phyloP scores from a whole-genome alignment of 75 land plant species.

The Adiantum capillusveneris region DNA sequence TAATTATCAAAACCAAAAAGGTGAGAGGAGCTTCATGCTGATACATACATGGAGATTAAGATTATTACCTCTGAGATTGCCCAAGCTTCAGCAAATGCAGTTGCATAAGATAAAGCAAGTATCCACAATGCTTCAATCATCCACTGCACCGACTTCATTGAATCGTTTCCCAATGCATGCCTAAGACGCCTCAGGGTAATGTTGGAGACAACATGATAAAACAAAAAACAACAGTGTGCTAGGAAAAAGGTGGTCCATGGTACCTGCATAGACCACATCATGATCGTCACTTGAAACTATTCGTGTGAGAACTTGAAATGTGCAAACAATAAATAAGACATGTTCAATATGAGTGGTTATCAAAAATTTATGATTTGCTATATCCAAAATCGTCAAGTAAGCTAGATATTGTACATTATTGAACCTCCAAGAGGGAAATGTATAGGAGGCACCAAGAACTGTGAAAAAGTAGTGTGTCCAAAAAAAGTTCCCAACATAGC shows the following conservation, averaged over 20 bases:
- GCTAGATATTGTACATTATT: conserved; percentile 46
- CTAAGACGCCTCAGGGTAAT: conserved; percentile 71
- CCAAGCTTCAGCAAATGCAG: conserved; percentile 79
- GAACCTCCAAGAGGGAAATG: conserved; percentile 91
- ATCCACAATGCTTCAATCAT: conserved; percentile 59
- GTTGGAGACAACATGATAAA: conserved; percentile 77
- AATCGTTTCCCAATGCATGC: conserved; percentile 44
- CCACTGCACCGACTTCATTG: conserved; percentile 29
- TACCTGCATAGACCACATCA: conserved; percentile 43
- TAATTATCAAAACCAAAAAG: too few species aligned
- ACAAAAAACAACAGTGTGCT: conserved; percentile 80
- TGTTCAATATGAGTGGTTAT: too few species aligned
- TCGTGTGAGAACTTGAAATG: too few species aligned
- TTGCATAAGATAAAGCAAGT: conserved; percentile 67
- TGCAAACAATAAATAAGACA: too few species aligned
- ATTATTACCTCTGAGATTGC: conserved; percentile 77
- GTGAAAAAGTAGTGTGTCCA: conserved; percentile 98
- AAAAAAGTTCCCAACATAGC: conserved; percentile 96
- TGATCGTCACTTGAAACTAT: too few species aligned
- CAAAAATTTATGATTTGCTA: too few species aligned
- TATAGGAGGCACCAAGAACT: conserved; percentile 91
- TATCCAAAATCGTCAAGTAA: too few species aligned
- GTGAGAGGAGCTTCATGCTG: too few species aligned
- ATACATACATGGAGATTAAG: too few species aligned
- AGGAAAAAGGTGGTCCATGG: conserved; percentile 85